Base-by-base conservation (phyloP, 768 basidiomycete genomes). In the Agaricus sinodeliciosus region DNA sequence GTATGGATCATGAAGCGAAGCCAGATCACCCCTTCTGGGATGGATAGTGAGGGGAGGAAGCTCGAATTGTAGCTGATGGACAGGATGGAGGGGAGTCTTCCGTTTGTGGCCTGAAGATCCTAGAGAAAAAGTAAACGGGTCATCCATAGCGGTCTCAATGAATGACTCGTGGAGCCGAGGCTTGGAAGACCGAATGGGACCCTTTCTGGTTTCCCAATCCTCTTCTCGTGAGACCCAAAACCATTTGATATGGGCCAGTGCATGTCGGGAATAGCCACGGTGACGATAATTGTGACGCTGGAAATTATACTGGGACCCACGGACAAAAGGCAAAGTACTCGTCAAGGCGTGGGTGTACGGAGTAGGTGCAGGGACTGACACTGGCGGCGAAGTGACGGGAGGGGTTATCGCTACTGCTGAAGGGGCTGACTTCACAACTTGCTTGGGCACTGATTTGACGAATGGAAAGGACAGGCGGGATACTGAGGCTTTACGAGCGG, bases 11-110 rank as follows among this genome's bases (percentile, higher is more conserved):
- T 78, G 76, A 36, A 86, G 65, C 2, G 81, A 72, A 0, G 71
- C 63, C 22, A 87, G 65, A 57, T 87, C 85, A 4, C 85, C 85
- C 9, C 77, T 73, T 2, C 85, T 75, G n/a, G 85, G 85, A 60
- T 80, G 72, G 28, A 77, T 67, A 7, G 71, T 71, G 51, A 75
- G 56, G 8, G 73, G 72, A 28, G 68, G 71, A 5, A 64, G 58
- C 3, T 52, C 46, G 9, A 58, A 54, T 39, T 53, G 51, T 8
- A 18, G 16, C 11, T 37, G 51, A 9, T 46, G 44, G 18, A 40
- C 36, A 34, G 55, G 49, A 35, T 51, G 43, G n/a, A 39, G 9
- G 12, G 55, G 43, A 3, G 43, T 39, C 41, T 36, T 55, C 18
- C 41, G 27, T 35, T 50, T 49, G 9, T 37, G 34, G 19, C 16